Evolutionary conservation across 1,284 basidiomycete genomes (phyloP), one percentile per base, ranked within the genome.

Genomic region (Ceratobasidium sp.): DNA sequence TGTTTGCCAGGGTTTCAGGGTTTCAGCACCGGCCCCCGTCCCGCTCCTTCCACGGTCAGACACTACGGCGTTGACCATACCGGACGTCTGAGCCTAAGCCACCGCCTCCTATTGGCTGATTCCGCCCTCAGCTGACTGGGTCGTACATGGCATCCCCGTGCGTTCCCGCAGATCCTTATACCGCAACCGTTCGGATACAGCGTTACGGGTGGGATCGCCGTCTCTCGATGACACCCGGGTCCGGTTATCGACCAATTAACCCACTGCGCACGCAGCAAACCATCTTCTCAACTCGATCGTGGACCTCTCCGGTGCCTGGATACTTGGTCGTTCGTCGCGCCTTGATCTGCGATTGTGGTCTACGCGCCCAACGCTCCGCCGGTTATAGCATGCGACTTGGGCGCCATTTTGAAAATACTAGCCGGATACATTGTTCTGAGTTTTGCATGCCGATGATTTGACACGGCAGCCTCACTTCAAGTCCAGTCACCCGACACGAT

Each of bases 221-320:
- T 34, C 9, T 43, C 22, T 46, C 61, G 34, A 43, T n/a, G 2
- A 8, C 2, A 17, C 34, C 44, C 61, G 61, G 56, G 34, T 1
- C 56, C 56, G 56, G 19, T 13, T 59, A 29, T 15, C 34, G 19
- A 15, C 56, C 34, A 64, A 64, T 46, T 19, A 44, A 6, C 22
- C n/a, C 61, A 25, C 61, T 64, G 61, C 61, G 61, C 13, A 64
- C 61, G 61, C 61, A 64, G 61, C 34, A 64, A 6, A 5, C 17
- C n/a, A 43, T 44, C 43, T 44, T 22, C 6, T 25, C 5, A n/a
- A 3, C 11, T 4, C 25, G 19, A 43, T 46, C 7, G 11, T 43
- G 54, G 37, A n/a, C n/a, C 37, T 37, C 37, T 19, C 61, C 61
- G 61, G 61, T 64, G 61, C 61, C 61, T 64, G 37, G 61, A 64